These are phyloP conservation scores for Neurospora terricola DNA, from an alignment of 495 filamentous ascomycete species.

Conservation along the genomic window DNA sequence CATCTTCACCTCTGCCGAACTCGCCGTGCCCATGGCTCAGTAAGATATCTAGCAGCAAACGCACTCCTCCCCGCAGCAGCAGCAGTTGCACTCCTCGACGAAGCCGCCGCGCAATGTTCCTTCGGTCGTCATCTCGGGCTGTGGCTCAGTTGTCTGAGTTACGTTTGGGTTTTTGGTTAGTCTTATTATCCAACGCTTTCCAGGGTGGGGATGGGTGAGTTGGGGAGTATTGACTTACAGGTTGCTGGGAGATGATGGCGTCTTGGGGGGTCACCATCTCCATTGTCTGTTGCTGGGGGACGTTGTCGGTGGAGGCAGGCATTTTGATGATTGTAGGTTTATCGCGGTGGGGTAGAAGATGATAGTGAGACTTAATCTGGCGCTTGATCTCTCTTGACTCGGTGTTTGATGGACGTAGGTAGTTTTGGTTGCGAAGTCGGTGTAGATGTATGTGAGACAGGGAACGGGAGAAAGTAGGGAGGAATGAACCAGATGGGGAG, in stretches of 20 bases:
- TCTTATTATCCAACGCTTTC: neutral
- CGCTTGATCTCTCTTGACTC: neutral
- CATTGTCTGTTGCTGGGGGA: constrained; percentile 20
- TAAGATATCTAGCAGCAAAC: constrained; percentile 14
- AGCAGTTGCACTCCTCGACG: constrained; percentile 21
- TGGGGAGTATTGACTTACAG: constrained; percentile 5
- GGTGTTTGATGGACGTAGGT: neutral
- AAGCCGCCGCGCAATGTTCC: constrained; percentile 19
- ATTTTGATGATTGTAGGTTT: constrained; percentile 5
- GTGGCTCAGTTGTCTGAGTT: constrained; percentile 12
- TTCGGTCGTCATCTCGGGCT: constrained; percentile 16
- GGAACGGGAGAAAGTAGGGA: neutral
- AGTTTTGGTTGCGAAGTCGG: neutral
- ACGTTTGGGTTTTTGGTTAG: neutral
- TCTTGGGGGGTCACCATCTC: constrained; percentile 12
- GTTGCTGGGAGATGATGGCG: constrained; percentile 16
- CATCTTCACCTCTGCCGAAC: neutral
- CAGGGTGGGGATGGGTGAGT: neutral
- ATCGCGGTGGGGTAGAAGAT: neutral
- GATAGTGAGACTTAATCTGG: neutral
- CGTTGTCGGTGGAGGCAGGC: constrained; percentile 11
- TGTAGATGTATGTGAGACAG: neutral
- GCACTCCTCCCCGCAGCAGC: constrained; percentile 19
- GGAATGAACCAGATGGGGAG: neutral
- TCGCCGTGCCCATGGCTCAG: neutral